Evolutionary conservation across 371 early-diverging fungal species (phyloP), one percentile per base, ranked within the genome.

Genomic region (Rhizomucor pusillus): DNA sequence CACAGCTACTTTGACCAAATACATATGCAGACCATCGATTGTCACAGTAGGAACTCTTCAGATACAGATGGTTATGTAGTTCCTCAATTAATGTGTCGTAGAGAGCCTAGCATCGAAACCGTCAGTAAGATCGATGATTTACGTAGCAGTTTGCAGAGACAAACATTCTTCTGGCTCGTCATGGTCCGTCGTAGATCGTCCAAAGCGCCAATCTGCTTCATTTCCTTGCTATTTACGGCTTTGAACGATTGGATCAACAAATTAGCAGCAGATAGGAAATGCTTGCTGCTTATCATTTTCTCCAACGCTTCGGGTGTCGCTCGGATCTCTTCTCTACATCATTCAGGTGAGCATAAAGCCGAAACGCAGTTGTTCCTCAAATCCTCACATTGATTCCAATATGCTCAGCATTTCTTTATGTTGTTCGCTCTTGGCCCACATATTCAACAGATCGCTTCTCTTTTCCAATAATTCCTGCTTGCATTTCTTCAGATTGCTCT

Each of bases 21-120:
- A 74, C 74, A 65, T 82, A 84, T 29, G 67, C 67, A 3, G 75
- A 49, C 84, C 84, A 86, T 50, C 80, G 71, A 61, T 81, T 84
- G 60, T 82, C 85, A 40, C 84, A 78, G 44, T 79, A 81, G 1
- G 81, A 72, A 51, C 87, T 94, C 62, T 95, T 95, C 7, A 97
- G 71, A 69, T 97, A 97, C 3, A 96, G 56, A 67, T 96, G 95
- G 59, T 87, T 92, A 56, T 95, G 94, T 10, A 97, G 77, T 59
- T 97, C 96, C 56, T 95, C 95, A 47, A 93, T 83, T 5, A 96
- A 64, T 10, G 82, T 65, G 54, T 94, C 94, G 43, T 89, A 84
- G 19, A 94, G 52, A 1, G 71, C 65, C 90, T 90, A 69, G 5
- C 35, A 19, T 6, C 14, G 9, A 29, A 48, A 13, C 12, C 22